Percentiles rank a stretch among this genome's conserved stretches.
phyloP scores from a whole-genome alignment of 371 early-diverging fungal species.

The Fennellomyces sp. region DNA sequence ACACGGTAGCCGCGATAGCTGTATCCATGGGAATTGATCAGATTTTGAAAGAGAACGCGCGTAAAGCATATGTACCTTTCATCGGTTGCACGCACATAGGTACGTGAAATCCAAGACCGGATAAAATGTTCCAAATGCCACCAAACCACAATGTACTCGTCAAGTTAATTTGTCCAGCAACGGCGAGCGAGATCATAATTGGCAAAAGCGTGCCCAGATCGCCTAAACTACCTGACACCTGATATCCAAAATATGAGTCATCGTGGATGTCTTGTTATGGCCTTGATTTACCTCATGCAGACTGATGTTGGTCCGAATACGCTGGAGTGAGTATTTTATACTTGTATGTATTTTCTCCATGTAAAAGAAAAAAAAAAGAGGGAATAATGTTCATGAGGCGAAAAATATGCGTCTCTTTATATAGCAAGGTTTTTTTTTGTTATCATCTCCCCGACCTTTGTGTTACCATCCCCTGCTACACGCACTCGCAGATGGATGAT shows the following conservation, averaged over 20 bases:
- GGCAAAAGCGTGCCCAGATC: conserved; percentile 90
- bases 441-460: not conserved
- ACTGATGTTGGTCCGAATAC: conserved; percentile 23
- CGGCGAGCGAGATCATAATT: conserved; percentile 80
- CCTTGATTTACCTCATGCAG: conserved; percentile 36
- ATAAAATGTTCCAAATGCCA: conserved; percentile 86
- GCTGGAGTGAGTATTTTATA: not conserved
- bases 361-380: too few relatives aligned
- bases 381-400: not conserved
- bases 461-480: not conserved
- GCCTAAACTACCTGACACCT: conserved; percentile 77
- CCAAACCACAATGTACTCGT: conserved; percentile 86
- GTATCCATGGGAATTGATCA: too few relatives aligned
- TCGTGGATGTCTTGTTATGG: not conserved
- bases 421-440: not conserved
- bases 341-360: too few relatives aligned
- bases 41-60: not conserved
- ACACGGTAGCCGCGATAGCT: conserved; percentile 86
- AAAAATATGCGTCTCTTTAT: not conserved
- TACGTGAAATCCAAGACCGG: conserved; percentile 76
- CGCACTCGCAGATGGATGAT: too few relatives aligned
- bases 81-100: conserved; percentile 89
- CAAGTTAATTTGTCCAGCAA: conserved; percentile 76
- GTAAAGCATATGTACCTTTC: conserved; percentile 58
- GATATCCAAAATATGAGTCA: not conserved